Evolutionary conservation across 305 asterid species (phyloP), one percentile per base, ranked within the genome.

Genomic region (Plantago coronopus): DNA sequence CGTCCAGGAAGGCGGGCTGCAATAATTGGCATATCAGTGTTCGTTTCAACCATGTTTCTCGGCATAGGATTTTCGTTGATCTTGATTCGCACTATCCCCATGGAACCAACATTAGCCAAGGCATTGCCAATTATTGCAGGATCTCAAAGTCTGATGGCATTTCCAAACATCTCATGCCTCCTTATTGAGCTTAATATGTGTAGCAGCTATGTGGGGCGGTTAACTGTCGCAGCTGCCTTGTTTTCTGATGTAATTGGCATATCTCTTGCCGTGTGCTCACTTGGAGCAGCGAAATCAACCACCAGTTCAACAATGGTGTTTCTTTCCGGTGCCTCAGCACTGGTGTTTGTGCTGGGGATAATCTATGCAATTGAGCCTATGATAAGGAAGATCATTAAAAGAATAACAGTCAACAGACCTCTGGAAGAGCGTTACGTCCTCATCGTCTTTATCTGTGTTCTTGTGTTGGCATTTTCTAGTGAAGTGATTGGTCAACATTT

Each of bases 401-500:
- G 29, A 12, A 59, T 82, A 21, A 88, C 83, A 0, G 3, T 54
- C 0, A 88, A 78, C 48, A 80, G 79, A 62, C 54, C 86, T 0
- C 51, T 83, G 2, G 73, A 57, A 0, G 88, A 83, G 56, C 29
- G 40, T 3, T 73, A 74, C 5, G 74, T 84, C 4, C 16, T 72
- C 12, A 7, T 44, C 12, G 67, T 77, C 42, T 80, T 85, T 42
- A 4, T 64, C 8, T 42, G 67, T 11, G 61, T 65, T 23, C 79
- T 85, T 1, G 11, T 63, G 0, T 10, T 65, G 11, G 78, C 73
- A 0, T 40, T 85, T 17, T 16, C 73, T 13, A 75, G 87, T 0
- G 96, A 90, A 77, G 25, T 73, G 10, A 72, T 85, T 2, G 97
- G 96, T 8, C 97, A 87, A 67, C 97, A 90, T 23, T 90, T 78